phyloP scores from a whole-genome alignment of 2,329 filamentous ascomycete genomes.

The Neofusicoccum sp. region DNA sequence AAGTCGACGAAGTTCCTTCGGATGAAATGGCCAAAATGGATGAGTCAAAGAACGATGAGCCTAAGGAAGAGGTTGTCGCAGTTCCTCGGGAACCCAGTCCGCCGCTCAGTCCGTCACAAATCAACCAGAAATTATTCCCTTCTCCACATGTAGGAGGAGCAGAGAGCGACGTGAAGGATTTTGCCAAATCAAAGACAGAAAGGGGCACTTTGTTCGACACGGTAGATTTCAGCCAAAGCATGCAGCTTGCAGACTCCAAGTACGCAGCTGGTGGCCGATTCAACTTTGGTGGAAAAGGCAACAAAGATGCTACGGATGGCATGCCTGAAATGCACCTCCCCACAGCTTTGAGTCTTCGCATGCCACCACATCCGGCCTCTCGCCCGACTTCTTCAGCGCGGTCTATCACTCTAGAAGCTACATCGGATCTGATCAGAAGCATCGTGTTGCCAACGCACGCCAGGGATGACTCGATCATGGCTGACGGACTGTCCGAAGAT shows the following conservation, averaged over 20 bases:
- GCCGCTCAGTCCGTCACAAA: conserved; percentile 16
- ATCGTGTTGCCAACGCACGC: not conserved
- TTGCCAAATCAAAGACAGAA: conserved; percentile 19
- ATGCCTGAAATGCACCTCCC: not conserved
- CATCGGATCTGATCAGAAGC: conserved; percentile 5
- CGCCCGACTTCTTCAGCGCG: conserved; percentile 11
- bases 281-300: conserved; percentile 24
- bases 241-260: conserved; percentile 55
- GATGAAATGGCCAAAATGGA: not conserved
- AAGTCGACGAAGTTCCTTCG: not conserved
- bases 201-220: conserved; percentile 54
- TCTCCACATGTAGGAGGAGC: not conserved
- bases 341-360: not conserved
- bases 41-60: not conserved
- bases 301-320: not conserved
- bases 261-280: conserved; percentile 55
- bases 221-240: conserved; percentile 53
- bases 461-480: not conserved
- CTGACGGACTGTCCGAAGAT: not conserved
- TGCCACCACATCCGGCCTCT: not conserved
- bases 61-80: not conserved
- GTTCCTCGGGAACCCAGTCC: conserved; percentile 14
- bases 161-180: not conserved
- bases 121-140: conserved; percentile 10
- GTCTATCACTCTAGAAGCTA: not conserved